A percentile compares a stretch with the other conserved stretches of the same genome.
These are phyloP conservation scores for Fistulinella prunicolor DNA, from an alignment of 768 basidiomycete genomes.

Conservation along the genomic window DNA sequence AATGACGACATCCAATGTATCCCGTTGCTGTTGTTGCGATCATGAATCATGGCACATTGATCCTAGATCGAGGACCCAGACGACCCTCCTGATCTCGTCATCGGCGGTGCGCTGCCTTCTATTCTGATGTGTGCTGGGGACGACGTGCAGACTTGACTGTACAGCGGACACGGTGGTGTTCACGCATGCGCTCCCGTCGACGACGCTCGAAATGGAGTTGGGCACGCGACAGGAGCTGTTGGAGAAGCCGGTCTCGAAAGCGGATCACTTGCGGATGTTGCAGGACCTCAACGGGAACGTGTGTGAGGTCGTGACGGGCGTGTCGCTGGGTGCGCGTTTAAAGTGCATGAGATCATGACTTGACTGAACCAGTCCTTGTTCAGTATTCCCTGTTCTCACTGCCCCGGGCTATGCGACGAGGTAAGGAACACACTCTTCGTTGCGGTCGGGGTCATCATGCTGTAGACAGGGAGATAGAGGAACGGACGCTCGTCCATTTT, in stretches of 20 bases:
- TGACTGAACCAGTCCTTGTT: too few species aligned
- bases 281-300: constrained; percentile 80
- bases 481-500: constrained; percentile 78
- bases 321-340: constrained; percentile 64
- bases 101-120: constrained; percentile 59
- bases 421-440: constrained; percentile 32
- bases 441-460: not conserved
- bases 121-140: too few species aligned
- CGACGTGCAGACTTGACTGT: not conserved
- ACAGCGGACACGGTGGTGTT: constrained; percentile 96
- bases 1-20: too few species aligned
- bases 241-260: constrained; percentile 81
- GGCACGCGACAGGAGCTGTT: constrained; percentile 66
- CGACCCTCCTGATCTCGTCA: constrained; percentile 76
- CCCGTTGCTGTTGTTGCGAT: too few species aligned
- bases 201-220: constrained; percentile 43
- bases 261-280: constrained; percentile 85
- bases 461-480: constrained; percentile 66
- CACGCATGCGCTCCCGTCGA: constrained; percentile 62
- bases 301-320: constrained; percentile 92
- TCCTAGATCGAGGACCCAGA: constrained; percentile 57
- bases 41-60: too few species aligned
- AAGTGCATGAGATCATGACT: too few species aligned
- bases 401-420: constrained; percentile 75
- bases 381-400: constrained; percentile 72